Base-by-base conservation (phyloP, 2,329 filamentous ascomycete species). In the Fonsecaea erecta region DNA sequence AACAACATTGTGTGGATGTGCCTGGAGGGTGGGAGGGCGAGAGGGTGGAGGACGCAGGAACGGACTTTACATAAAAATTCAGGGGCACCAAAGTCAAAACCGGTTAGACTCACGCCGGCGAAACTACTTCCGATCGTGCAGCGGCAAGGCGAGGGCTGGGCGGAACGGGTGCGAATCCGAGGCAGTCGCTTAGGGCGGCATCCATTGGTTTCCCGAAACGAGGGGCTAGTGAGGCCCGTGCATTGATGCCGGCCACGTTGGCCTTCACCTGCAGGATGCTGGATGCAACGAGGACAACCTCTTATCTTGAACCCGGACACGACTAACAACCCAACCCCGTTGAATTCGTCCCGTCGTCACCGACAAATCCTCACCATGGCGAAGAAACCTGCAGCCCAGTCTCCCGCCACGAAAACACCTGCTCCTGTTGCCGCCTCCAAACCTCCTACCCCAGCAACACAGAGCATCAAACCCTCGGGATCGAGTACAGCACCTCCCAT, bases 401-500 rank as follows among this genome's bases (percentile, higher is more conserved):
- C 73, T 64, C 71, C 71, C 51, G 65, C 72, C 64, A 56, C 75
- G 34, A 66, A 74, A 43, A 52, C 70, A 35, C 14, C 70, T 24
- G 62, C 71, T 63, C 65, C 71, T 56, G 55, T 75, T 58, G 66
- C 72, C 60, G 58, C 72, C 55, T 59, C 73, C 60, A 66, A 72
- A 52, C 53, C 75, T 63, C 65, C 74, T 18, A 71, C 78, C 55
- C 61, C 64, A 57, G 14, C 57, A 14, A 21, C 46, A 52, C 43
- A 48, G 18, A 40, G 51, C 16, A 58, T 43, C 21, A 66, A 62
- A 18, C 34, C 56, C 32, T 61, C 67, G 18, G 62, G 67, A 9
- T 35, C 70, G 26, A 64, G 68, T 35, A 63, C 69, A 52, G 65
- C 72, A 21, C 35, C 71, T 32, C 66, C 69, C 40, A 71, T 75